Evolutionary conservation across 345 rosid genomes (phyloP).

Genomic region (Barbarea vulgaris): DNA sequence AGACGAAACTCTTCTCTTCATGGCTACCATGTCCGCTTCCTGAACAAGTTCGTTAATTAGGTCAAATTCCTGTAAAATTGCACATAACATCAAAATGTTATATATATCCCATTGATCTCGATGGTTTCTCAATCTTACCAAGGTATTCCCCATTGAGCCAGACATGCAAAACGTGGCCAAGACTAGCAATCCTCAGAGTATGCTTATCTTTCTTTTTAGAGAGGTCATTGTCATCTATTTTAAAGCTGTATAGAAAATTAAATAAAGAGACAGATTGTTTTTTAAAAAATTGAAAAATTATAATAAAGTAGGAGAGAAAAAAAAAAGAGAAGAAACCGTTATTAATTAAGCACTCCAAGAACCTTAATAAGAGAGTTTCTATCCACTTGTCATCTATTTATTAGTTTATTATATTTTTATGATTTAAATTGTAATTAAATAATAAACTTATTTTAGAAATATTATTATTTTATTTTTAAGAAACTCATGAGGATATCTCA

Average conservation of each 20-base stretch:
- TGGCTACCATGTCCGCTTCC: constrained; percentile 85
- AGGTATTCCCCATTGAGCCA: constrained; percentile 74
- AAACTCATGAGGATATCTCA: too few species aligned
- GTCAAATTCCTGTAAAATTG: not conserved
- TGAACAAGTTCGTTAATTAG: constrained; percentile 26
- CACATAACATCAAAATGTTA: not conserved
- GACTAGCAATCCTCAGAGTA: constrained; percentile 68
- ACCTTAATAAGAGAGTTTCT: too few species aligned
- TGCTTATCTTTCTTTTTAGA: constrained; percentile 43
- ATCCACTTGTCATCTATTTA: too few species aligned
- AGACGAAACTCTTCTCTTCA: constrained; percentile 74
- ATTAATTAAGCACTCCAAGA: too few species aligned
- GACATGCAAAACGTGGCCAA: constrained; percentile 78
- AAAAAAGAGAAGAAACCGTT: too few species aligned
- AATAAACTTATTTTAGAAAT: too few species aligned
- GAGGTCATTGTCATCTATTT: constrained; percentile 49
- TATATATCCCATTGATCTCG: not conserved
- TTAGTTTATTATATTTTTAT: too few species aligned
- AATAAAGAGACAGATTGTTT: too few species aligned
- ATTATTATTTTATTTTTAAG: too few species aligned
- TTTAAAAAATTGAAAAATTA: too few species aligned
- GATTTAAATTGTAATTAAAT: too few species aligned
- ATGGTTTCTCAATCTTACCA: constrained; percentile 46
- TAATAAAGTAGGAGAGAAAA: too few species aligned
- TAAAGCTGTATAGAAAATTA: constrained; percentile 45